Evolutionary conservation across 306 rosid species (phyloP).

Genomic region (Luffa acutangula): DNA sequence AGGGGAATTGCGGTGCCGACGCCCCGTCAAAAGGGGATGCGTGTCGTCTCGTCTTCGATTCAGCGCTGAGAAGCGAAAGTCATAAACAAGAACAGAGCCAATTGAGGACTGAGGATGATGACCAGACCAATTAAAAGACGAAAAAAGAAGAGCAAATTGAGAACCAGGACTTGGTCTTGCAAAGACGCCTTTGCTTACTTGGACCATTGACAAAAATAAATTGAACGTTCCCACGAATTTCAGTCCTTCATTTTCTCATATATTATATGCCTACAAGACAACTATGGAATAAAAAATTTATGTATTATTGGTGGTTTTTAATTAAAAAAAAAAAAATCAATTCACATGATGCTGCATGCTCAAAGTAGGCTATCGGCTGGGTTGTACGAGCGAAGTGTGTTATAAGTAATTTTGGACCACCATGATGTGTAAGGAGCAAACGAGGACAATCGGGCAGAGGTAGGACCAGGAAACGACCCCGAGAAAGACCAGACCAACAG

Average conservation of each 20-base stretch:
- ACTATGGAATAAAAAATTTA: not conserved
- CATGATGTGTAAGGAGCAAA: too few species aligned
- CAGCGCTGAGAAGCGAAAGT: not conserved
- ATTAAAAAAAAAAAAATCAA: too few species aligned
- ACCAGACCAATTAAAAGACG: not conserved
- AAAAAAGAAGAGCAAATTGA: not conserved
- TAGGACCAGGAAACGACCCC: too few species aligned
- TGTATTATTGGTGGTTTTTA: not conserved
- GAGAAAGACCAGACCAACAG: too few species aligned
- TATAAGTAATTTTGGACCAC: too few species aligned
- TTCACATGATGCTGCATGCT: too few species aligned
- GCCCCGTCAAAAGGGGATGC: slow-evolving; percentile 4
- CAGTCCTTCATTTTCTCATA: not conserved
- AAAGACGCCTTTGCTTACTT: slow-evolving; percentile 1
- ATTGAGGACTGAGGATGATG: not conserved
- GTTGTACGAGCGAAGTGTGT: too few species aligned
- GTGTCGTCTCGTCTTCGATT: not conserved
- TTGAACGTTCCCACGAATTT: not conserved
- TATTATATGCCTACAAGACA: not conserved
- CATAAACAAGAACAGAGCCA: not conserved
- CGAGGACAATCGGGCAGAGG: too few species aligned
- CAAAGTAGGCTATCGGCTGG: too few species aligned
- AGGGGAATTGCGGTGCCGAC: not conserved
- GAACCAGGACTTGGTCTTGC: not conserved
- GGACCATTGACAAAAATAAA: not conserved